A percentile compares a stretch with the other conserved stretches of the same genome.
These are phyloP conservation scores for Fomitopsis serialis DNA, from an alignment of 768 basidiomycete species.

Conservation along the genomic window DNA sequence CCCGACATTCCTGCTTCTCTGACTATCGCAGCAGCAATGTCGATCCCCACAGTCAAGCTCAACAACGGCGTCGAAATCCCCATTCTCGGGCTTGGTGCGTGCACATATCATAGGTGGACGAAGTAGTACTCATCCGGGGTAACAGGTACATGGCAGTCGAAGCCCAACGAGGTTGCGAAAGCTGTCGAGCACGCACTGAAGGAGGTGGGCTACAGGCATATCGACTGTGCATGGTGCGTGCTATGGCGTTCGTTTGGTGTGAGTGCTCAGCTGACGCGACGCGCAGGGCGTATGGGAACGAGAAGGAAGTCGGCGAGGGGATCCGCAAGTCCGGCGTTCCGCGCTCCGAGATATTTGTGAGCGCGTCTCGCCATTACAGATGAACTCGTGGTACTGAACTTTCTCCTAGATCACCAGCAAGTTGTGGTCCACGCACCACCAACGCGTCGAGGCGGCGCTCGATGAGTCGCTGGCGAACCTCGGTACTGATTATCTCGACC, in stretches of 20 bases:
- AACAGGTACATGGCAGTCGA: conserved; percentile 77
- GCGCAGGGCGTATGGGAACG: conserved; percentile 62
- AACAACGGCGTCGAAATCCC: conserved; percentile 57
- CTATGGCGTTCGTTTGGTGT: not conserved
- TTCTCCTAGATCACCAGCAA: conserved; percentile 60
- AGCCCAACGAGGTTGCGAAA: conserved; percentile 59
- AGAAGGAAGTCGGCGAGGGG: conserved; percentile 79
- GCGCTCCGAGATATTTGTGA: conserved; percentile 64
- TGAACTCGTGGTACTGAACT: no score
- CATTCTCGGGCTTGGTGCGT: conserved; percentile 51
- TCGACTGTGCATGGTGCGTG: conserved; percentile 58
- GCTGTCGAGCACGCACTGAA: conserved; percentile 76
- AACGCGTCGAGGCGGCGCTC: conserved; percentile 66
- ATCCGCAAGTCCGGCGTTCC: conserved; percentile 73
- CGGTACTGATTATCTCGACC: conserved; percentile 81
- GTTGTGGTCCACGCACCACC: conserved; percentile 64
- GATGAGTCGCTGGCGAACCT: conserved; percentile 73
- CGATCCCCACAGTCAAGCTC: conserved; percentile 44
- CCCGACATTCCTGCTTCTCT: no score
- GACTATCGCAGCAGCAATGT: conserved; percentile 5
- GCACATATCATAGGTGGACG: not conserved
- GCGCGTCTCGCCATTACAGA: conserved; percentile 14
- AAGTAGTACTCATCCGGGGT: not conserved
- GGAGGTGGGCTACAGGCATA: conserved; percentile 69
- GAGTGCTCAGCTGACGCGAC: not conserved